phyloP scores from a whole-genome alignment of 331 rosid genomes.

The Cydonia oblonga region DNA sequence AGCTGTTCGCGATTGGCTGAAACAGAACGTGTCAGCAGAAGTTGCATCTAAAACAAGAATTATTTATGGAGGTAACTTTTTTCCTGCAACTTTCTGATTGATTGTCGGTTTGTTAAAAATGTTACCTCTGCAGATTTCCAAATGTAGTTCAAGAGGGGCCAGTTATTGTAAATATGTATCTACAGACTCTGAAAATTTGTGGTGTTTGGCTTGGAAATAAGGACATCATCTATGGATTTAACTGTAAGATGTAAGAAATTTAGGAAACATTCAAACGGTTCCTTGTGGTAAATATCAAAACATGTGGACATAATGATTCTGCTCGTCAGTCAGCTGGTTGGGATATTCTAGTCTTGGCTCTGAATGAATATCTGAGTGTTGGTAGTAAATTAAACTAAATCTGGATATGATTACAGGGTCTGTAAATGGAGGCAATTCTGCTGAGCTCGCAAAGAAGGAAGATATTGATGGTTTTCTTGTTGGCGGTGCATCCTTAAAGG shows the following conservation, averaged over 20 bases:
- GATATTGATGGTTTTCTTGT: constrained; percentile 98
- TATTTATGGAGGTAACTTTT: constrained; percentile 81
- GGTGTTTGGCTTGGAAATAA: background rate
- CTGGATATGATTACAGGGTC: constrained; percentile 45
- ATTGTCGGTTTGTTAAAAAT: background rate
- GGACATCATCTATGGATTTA: background rate
- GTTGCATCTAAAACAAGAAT: constrained; percentile 88
- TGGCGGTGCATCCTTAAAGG: constrained; percentile 98
- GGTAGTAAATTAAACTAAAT: background rate
- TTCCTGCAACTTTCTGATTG: constrained; percentile 11
- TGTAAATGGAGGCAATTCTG: constrained; percentile 79
- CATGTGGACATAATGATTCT: background rate
- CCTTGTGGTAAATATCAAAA: background rate
- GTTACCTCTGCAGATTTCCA: background rate
- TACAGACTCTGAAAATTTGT: too few species aligned
- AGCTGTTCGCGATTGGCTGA: constrained; percentile 91
- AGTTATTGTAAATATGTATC: too few species aligned
- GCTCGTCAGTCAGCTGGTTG: background rate
- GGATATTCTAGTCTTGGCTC: background rate
- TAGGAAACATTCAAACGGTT: background rate
- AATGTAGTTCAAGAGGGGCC: background rate
- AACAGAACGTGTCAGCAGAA: constrained; percentile 65
- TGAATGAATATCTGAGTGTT: background rate
- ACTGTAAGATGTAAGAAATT: background rate
- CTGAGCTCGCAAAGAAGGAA: constrained; percentile 90